Base-by-base conservation (phyloP, 148 eudicot species). In the Heliamphora exappendiculata region DNA sequence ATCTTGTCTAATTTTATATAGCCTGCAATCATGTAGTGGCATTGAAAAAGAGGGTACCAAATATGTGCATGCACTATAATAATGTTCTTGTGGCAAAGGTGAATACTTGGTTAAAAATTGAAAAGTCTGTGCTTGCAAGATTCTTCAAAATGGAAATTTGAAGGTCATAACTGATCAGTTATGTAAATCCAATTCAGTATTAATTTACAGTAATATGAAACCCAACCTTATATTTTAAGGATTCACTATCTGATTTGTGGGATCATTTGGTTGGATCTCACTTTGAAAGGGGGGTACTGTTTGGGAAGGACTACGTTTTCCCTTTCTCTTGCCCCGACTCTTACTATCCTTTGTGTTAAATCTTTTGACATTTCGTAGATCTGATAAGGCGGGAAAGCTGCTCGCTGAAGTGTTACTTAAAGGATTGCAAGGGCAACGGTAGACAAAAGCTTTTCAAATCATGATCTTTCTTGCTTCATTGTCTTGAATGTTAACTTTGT, bases 391-490 rank as follows among this genome's bases (percentile, higher is more conserved):
- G 31, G 99, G 99, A 80, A 91, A 86, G 80, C 81, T 95, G 67
- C 99, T 95, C 67, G 97, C 99, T 59, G 97, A 95, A 82, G 96
- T 95, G 70, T 78, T 95, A 24, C 45, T 85, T 72, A 91, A 91
- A 80, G 99, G 97, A 59, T 77, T 92, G 80, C 99, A 95, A 77
- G 99, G 99, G 45, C 87, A 93, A 79, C 91, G 99, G 98, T 95
- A 83, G 58, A 65, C 54, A 51, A 77, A n/a, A 67, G 13, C 41
- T 74, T 70, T 34, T 68, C 54, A 44, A 68, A 57, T 50, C n/a
- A 58, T 49, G 31, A 67, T 76, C 31, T 49, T 31, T 63, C 17
- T 34, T 47, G 49, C 9, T 34, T 7, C 31, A 60, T 75, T 75
- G 14, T 8, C 33, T 53, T 34, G 9, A 53, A 53, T 3, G 7